A percentile compares a stretch with the other conserved stretches of the same genome.
These are phyloP conservation scores for Annona cherimola DNA, from an alignment of 164 flowering plant species.

Conservation along the genomic window DNA sequence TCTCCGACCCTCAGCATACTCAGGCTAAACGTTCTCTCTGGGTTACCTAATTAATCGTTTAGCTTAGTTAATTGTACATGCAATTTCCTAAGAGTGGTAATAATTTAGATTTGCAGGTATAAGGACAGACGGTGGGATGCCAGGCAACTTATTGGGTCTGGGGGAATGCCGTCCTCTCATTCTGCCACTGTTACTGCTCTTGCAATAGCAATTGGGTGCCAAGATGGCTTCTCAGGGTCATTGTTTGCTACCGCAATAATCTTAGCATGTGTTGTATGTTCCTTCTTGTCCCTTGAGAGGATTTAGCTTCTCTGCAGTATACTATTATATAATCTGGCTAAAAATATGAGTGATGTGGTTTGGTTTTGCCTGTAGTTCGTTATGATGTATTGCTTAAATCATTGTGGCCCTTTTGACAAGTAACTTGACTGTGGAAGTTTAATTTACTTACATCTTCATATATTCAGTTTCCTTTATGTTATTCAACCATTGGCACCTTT, in stretches of 20 bases:
- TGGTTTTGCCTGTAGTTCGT: neutral
- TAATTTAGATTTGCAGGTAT: constrained; percentile 67
- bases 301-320: neutral
- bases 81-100: constrained; percentile 31
- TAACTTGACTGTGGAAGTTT: neutral
- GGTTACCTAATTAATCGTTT: neutral
- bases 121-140: constrained; percentile 79
- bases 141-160: constrained; percentile 70
- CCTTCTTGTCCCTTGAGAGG: neutral
- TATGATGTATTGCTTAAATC: neutral
- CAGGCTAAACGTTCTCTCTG: neutral
- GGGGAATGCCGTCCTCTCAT: constrained; percentile 99
- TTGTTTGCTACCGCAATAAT: constrained; percentile 58
- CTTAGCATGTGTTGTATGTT: constrained; percentile 73
- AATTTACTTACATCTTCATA: too few species aligned
- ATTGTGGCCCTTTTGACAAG: neutral
- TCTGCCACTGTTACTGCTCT: constrained; percentile 90
- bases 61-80: neutral
- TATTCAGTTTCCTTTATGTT: neutral
- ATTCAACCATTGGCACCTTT: neutral
- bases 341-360: neutral
- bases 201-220: constrained; percentile 66
- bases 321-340: neutral
- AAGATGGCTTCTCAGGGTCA: constrained; percentile 82
- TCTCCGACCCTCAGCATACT: neutral